phyloP scores from a whole-genome alignment of 305 asterid species.

The Solanum hybrid region DNA sequence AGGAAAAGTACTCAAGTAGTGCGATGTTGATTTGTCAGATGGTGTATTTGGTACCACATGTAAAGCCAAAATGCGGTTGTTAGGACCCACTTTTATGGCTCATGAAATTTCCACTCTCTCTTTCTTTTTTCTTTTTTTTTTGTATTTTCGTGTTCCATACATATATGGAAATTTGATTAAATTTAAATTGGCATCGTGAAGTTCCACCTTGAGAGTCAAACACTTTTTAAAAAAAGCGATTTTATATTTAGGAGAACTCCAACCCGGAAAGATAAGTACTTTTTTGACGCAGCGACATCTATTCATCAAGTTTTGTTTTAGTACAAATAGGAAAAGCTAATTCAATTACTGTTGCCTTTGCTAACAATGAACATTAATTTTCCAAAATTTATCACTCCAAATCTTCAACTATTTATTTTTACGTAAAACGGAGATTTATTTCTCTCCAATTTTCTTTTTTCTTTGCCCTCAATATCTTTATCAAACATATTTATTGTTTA shows the following conservation, averaged over 20 bases:
- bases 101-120: neutral
- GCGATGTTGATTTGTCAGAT: neutral
- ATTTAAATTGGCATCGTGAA: too few species aligned
- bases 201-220: too few species aligned
- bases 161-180: too few species aligned
- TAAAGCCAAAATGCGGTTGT: neutral
- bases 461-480: neutral
- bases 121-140: neutral
- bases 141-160: too few species aligned
- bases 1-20: neutral
- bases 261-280: neutral
- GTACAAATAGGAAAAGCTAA: neutral
- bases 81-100: neutral
- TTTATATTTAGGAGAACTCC: too few species aligned
- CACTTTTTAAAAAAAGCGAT: accelerated
- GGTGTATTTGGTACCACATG: neutral
- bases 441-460: too few species aligned
- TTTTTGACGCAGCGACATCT: neutral
- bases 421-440: neutral
- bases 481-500: too few species aligned
- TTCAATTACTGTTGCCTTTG: neutral
- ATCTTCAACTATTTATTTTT: neutral
- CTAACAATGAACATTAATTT: neutral
- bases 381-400: neutral
- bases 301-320: neutral